A percentile compares a stretch with the other conserved stretches of the same genome.
These are phyloP conservation scores for Paramecium pentaurelia DNA, from an alignment of 73 alveolate genomes.

Conservation along the genomic window DNA sequence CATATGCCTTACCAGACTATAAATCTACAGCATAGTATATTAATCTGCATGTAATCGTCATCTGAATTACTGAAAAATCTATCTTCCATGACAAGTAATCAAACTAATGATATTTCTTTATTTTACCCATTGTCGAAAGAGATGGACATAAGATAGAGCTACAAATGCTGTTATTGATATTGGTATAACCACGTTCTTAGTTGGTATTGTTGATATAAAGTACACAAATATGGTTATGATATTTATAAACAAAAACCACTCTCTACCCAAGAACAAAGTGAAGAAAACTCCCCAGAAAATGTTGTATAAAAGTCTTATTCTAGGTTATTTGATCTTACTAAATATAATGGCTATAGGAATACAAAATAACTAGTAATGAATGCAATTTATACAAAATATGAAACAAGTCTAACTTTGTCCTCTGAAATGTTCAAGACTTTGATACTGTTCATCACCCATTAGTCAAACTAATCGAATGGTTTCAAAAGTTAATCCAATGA, in stretches of 20 bases:
- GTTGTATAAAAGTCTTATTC: neutral
- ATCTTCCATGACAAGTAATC: constrained; percentile 32
- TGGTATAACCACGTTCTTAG: neutral
- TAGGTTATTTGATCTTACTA: neutral
- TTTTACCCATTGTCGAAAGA: neutral
- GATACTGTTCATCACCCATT: neutral
- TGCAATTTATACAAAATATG: neutral
- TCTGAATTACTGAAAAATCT: neutral
- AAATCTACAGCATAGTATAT: constrained; percentile 5
- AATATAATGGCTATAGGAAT: neutral
- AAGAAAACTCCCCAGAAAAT: neutral
- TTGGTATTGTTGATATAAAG: neutral
- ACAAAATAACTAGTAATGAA: neutral
- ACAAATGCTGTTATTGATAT: neutral
- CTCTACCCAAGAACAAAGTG: neutral
- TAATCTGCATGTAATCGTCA: constrained; percentile 22
- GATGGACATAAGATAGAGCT: constrained; percentile 8
- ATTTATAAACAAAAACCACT: constrained; percentile 20
- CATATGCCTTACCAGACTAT: neutral
- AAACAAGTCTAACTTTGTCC: constrained; percentile 1
- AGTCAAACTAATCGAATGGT: neutral
- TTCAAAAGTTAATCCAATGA: neutral
- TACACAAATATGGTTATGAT: neutral
- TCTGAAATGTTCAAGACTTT: neutral
- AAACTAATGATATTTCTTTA: neutral